Conservation (phyloP, 2,329 filamentous ascomycete genomes). For the Lasiodiplodia sp. region DNA sequence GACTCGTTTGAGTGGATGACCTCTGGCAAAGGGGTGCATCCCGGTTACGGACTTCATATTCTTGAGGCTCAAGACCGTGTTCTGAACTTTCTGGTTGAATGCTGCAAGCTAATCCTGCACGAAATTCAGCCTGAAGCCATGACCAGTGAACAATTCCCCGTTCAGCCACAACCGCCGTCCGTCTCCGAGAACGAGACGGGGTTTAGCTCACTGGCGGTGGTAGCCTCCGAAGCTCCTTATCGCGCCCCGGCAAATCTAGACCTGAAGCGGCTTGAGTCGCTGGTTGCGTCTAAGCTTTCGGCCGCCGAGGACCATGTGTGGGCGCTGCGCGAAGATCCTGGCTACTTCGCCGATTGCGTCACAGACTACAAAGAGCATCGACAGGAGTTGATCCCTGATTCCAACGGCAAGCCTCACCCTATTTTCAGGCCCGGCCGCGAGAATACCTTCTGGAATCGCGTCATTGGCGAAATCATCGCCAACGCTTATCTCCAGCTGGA, state of each 20-base stretch:
- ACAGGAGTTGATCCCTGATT: slow-evolving; percentile 54
- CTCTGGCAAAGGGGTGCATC: slow-evolving; percentile 47
- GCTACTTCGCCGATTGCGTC: slow-evolving; percentile 60
- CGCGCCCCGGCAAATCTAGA: slow-evolving; percentile 57
- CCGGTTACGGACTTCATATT: slow-evolving; percentile 58
- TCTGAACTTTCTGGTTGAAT: slow-evolving; percentile 58
- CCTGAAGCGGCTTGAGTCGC: slow-evolving; percentile 51
- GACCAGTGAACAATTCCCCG: slow-evolving; percentile 38
- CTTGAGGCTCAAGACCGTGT: slow-evolving; percentile 61
- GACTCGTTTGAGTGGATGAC: slow-evolving; percentile 51
- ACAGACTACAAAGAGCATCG: slow-evolving; percentile 57
- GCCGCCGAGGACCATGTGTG: slow-evolving; percentile 63
- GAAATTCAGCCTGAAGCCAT: slow-evolving; percentile 53
- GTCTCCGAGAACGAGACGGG: slow-evolving; percentile 41
- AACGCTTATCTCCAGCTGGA: slow-evolving; percentile 49
- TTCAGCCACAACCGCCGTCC: slow-evolving; percentile 50
- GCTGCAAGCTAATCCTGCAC: slow-evolving; percentile 58
- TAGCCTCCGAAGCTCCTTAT: slow-evolving; percentile 62
- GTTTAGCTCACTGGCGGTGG: slow-evolving; percentile 49
- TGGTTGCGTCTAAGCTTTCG: slow-evolving; percentile 53
- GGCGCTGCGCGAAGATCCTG: slow-evolving; percentile 65
- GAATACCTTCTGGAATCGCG: slow-evolving; percentile 50
- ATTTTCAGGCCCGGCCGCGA: slow-evolving; percentile 32
- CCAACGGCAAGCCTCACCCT: slow-evolving; percentile 42
- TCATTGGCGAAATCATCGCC: slow-evolving; percentile 45